Evolutionary conservation across 306 rosid genomes (phyloP), one percentile per base, ranked within the genome.

Genomic region (Oemleria cerasiformis): DNA sequence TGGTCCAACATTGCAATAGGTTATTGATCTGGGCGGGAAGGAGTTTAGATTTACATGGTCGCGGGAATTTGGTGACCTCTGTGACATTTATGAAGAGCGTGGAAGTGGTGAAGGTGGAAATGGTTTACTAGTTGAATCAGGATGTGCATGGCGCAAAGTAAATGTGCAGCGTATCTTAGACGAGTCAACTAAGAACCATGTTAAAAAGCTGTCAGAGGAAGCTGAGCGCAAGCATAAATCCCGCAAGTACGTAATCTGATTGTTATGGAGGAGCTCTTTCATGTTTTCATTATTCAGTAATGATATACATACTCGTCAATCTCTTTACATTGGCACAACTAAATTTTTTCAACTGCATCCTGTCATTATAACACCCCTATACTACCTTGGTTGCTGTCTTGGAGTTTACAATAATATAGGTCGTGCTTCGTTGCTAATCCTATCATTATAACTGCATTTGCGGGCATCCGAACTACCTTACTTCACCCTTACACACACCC

Each of bases 1-100:
- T 48, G 61, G 56, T 65, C 63, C 66, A 39, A 65, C 14, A 41
- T 39, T 86, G 72, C 71, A 53, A 58, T 86, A 94, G 99, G 86
- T 91, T 78, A 91, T 94, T 82, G 90, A 94, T 75, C 91, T 94
- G 70, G 97, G 92, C 48, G 99, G 97, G 76, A 94, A 91, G 84
- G 91, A 89, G 82, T 88, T 87, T 67, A 91, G 75, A 43, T 94
- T 94, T 79, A 91, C 95, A 1, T 94, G 97, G 97, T 89, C 97
- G 16, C 79, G 68, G 67, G 97, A 94, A 68, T 69, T 66, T 10
- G 99, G 97, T 36, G 96, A 86, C 76, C 88, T 87, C 6, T 94
- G 96, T 79, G 99, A 91, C 75, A 88, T 86, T 67, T 94, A 94
- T 36, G 99, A 94, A 80, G 91, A 91, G 80, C 81, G 80, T 56